Base-by-base conservation (phyloP, 2,329 filamentous ascomycete species). In the Penicillium sp. region DNA sequence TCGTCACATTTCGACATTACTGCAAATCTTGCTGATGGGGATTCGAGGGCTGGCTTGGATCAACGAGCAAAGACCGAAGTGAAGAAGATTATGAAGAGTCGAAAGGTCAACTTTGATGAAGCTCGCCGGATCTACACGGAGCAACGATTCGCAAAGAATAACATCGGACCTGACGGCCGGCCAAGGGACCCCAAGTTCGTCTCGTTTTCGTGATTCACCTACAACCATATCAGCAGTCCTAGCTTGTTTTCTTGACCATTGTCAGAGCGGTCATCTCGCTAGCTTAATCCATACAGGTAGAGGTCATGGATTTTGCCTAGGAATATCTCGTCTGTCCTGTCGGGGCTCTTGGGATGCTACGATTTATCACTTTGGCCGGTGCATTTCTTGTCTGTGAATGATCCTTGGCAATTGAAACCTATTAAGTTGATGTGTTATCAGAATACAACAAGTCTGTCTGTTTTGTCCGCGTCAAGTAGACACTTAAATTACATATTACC, bases 141-240 rank as follows among this genome's bases (percentile, higher is more conserved):
- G 77, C 85, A 89, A 66, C 81, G 87, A 55, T 96, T 99, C 77
- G 86, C 85, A 71, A 91, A 87, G 71, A 90, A 96, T 67, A 89
- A 90, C 49, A 97, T 99, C 71, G 91, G 87, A 1, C 82, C 89
- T 5, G 94, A 99, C 74, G 94, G 94, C 5, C 78, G 87, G 65
- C 94, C 94, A 59, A 83, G 86, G 70, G 93, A 97, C 78, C 91
- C 92, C 59, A 97, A 97, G 79, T 96, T 96, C 71, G 91, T 97
- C 57, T 95, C 90, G 71, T 97, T 97, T 75, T 90, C 87, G 57
- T 89, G 70, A 82, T 40, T 30, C 31, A 28, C 51, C 49, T 22
- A 28, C 30, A 37, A 30, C 26, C 16, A 28, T 47, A 40, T 37
- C 46, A 36, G 17, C 25, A 25, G 11, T 47, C 19, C 5, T 48